Evolutionary conservation across 129 eudicot species (phyloP).

Genomic region (Helianthus annuus): DNA sequence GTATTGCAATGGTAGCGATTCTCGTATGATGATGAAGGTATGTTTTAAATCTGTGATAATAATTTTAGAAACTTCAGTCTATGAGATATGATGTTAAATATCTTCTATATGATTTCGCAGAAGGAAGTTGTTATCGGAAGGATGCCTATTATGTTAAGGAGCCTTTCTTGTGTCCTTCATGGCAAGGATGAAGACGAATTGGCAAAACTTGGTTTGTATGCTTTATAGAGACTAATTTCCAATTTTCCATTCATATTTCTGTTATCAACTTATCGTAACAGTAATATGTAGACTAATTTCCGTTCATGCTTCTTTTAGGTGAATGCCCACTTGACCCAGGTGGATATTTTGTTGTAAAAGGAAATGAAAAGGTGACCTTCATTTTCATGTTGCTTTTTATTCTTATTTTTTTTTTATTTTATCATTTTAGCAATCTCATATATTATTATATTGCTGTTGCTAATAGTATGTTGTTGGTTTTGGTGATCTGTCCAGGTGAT

Average conservation of each 20-base stretch:
- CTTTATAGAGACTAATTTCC: conserved; percentile 6
- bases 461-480: conserved; percentile 17
- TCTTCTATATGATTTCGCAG: conserved; percentile 41
- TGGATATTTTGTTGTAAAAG: conserved; percentile 91
- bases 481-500: conserved; percentile 65
- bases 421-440: conserved; percentile 1
- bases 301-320: conserved; percentile 41
- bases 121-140: conserved; percentile 65
- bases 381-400: background rate
- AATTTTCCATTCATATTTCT: background rate
- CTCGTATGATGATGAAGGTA: conserved; percentile 43
- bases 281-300: conserved; percentile 4
- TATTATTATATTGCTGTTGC: conserved; percentile 15
- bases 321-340: conserved; percentile 99
- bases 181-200: conserved; percentile 92
- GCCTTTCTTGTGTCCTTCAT: conserved; percentile 62
- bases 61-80: conserved; percentile 11
- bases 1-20: conserved; percentile 49
- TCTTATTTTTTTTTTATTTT: background rate
- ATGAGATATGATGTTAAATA: conserved; percentile 18
- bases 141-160: conserved; percentile 94
- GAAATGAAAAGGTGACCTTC: conserved; percentile 84
- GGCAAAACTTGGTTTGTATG: conserved; percentile 65
- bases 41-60: conserved; percentile 15
- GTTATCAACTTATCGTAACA: conserved; percentile 5